Evolutionary conservation across 2,329 filamentous ascomycete genomes (phyloP).

Genomic region (Cordyceps cicadae): DNA sequence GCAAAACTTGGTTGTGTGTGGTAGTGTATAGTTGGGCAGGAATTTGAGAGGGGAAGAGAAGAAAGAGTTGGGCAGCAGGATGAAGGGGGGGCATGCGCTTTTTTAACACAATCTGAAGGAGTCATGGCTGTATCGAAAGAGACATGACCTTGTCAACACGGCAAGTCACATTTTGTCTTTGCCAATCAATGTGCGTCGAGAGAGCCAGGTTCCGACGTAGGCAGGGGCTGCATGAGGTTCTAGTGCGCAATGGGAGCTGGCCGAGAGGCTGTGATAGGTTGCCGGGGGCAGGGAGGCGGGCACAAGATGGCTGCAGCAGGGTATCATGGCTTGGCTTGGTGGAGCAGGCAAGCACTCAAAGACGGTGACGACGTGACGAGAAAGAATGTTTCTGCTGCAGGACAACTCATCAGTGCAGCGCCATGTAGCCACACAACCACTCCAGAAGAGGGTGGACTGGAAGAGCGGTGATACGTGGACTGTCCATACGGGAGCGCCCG

Average conservation of each 20-base stretch:
- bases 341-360: constrained; percentile 9
- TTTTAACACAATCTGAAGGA: constrained; percentile 26
- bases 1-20: constrained; percentile 15
- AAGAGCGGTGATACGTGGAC: background rate
- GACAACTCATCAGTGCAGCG: constrained; percentile 13
- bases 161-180: constrained; percentile 2
- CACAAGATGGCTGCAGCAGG: constrained; percentile 7
- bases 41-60: constrained; percentile 29
- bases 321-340: constrained; percentile 11
- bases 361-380: constrained; percentile 5
- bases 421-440: constrained; percentile 2
- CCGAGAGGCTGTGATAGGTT: constrained; percentile 8
- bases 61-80: constrained; percentile 30
- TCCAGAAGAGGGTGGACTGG: constrained; percentile 1
- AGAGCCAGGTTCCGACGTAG: constrained; percentile 2
- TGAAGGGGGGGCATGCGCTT: constrained; percentile 25
- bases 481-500: constrained; percentile 9
- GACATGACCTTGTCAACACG: constrained; percentile 6
- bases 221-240: constrained; percentile 10
- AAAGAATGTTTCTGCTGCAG: constrained; percentile 9
- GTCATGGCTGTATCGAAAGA: background rate
- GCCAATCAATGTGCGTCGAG: constrained; percentile 9
- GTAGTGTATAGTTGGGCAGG: constrained; percentile 18
- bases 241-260: background rate
- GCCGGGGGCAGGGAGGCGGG: background rate